A percentile compares a stretch with the other conserved stretches of the same genome.
These are phyloP conservation scores for Lagenidium giganteum DNA, from an alignment of 352 stramenopile genomes.

Conservation along the genomic window DNA sequence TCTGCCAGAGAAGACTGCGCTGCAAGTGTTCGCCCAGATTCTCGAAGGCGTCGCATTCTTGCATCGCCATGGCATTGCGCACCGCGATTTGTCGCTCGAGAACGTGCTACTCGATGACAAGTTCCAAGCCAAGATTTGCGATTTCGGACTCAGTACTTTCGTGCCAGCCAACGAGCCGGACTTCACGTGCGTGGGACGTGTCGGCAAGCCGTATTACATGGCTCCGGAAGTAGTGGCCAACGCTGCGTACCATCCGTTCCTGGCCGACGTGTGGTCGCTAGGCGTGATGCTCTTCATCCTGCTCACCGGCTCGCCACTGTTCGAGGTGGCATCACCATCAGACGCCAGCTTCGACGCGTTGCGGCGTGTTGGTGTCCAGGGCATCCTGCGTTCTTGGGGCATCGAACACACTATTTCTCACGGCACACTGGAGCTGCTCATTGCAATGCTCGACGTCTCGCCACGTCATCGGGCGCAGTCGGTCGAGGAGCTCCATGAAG, in stretches of 20 bases:
- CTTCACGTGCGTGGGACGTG: neutral
- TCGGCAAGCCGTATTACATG: conserved; percentile 15
- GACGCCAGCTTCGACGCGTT: too few relatives aligned
- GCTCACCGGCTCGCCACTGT: conserved; percentile 43
- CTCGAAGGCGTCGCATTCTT: conserved; percentile 60
- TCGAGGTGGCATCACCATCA: too few relatives aligned
- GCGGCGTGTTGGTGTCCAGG: too few relatives aligned
- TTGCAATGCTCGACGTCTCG: too few relatives aligned
- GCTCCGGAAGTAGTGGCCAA: conserved; percentile 11
- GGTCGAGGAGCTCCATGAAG: too few relatives aligned
- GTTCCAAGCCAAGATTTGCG: conserved; percentile 1
- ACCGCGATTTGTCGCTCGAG: conserved; percentile 62
- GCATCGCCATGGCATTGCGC: conserved; percentile 42
- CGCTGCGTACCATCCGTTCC: neutral
- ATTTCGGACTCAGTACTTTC: neutral
- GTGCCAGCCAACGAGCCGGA: neutral
- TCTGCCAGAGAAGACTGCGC: too few relatives aligned
- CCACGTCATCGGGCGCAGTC: too few relatives aligned
- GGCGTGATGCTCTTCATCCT: too few relatives aligned
- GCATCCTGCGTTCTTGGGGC: too few relatives aligned
- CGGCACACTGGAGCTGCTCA: too few relatives aligned
- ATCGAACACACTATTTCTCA: too few relatives aligned
- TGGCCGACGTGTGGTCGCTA: too few relatives aligned
- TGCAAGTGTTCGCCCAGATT: conserved; percentile 68
- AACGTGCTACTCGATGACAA: conserved; percentile 17